Percentiles rank a stretch among this genome's conserved stretches.
phyloP scores from a whole-genome alignment of 2,329 filamentous ascomycete genomes.

The Diaporthe helianthi region DNA sequence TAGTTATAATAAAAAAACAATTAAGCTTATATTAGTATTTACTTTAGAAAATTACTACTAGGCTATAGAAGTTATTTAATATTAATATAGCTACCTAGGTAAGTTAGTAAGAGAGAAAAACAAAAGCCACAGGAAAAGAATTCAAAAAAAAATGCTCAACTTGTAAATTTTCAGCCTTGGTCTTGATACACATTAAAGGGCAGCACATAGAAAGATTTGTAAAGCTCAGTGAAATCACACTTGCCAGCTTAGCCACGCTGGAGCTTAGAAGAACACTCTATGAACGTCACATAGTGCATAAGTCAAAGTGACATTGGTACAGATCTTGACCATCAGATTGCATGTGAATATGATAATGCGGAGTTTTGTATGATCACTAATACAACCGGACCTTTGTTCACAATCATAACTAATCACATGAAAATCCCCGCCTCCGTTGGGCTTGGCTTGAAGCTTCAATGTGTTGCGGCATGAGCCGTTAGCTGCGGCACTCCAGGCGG shows the following conservation, averaged over 20 bases:
- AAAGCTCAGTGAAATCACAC: neutral
- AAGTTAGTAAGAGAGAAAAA: no score
- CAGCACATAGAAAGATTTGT: no score
- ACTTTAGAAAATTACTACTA: no score
- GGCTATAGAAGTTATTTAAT: no score
- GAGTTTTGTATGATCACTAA: conserved; percentile 6
- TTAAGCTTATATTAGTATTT: no score
- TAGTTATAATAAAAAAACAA: no score
- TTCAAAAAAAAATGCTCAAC: no score
- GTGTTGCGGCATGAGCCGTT: neutral
- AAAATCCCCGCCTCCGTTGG: neutral
- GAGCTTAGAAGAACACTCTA: no score
- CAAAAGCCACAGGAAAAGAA: no score
- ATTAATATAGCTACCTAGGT: no score
- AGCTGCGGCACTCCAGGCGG: neutral
- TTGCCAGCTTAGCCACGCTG: neutral
- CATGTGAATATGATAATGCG: neutral
- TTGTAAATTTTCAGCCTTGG: no score
- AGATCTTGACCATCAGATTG: neutral
- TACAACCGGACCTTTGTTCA: neutral
- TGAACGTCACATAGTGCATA: no score
- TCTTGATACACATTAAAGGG: neutral
- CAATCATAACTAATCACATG: neutral
- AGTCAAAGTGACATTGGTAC: neutral
- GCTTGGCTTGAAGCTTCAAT: neutral